Percentiles rank a stretch among this genome's conserved stretches.
Evolutionary conservation across 176 grass and related monocot genomes (phyloP).

Genomic region (Aegilops umbellulata): DNA sequence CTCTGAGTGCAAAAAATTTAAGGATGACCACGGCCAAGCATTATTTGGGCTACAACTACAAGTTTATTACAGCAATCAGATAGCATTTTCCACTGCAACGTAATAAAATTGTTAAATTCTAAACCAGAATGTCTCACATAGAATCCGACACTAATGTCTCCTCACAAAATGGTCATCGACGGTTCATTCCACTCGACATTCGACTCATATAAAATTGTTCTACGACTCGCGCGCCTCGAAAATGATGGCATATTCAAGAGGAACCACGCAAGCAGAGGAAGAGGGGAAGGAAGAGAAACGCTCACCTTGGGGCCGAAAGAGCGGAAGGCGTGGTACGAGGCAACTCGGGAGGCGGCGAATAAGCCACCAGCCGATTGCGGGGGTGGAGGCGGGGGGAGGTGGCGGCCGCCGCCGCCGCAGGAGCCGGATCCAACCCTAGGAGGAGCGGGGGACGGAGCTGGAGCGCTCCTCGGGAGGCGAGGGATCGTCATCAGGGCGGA

Average conservation of each 20-base stretch:
- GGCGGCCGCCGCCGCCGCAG: background rate
- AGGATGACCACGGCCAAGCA: background rate
- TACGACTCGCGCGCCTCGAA: background rate
- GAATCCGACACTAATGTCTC: background rate
- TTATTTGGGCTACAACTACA: background rate
- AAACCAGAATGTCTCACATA: conserved; percentile 20
- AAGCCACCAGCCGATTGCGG: background rate
- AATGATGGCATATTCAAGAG: background rate
- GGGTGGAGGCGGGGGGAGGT: background rate
- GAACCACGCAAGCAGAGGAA: background rate
- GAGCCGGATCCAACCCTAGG: conserved; percentile 37
- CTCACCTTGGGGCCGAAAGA: conserved; percentile 29
- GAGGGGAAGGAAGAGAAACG: background rate
- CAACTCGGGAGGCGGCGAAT: background rate
- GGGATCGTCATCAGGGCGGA: background rate
- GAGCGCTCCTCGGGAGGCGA: conserved; percentile 12
- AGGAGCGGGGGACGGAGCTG: background rate
- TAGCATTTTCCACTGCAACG: background rate
- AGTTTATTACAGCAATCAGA: background rate
- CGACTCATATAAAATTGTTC: background rate
- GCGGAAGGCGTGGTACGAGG: conserved; percentile 54
- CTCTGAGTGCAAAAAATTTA: background rate
- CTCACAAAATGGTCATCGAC: background rate
- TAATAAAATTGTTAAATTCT: background rate
- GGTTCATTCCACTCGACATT: too few species aligned